These are phyloP conservation scores for Verticillium albo-atrum DNA, from an alignment of 2,329 filamentous ascomycete species.

Conservation along the genomic window DNA sequence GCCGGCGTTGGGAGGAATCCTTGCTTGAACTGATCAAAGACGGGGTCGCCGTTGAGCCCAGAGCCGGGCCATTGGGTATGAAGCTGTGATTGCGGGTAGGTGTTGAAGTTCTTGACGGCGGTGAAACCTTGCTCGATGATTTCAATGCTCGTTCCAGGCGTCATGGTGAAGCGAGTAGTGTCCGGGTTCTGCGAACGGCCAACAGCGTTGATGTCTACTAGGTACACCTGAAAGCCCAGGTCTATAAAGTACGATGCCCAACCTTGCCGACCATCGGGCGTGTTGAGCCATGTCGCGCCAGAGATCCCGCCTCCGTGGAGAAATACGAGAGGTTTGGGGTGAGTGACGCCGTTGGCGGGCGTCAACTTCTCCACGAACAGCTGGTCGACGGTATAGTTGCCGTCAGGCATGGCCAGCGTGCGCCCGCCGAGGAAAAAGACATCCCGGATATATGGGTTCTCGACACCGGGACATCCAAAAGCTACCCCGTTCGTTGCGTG, in stretches of 20 bases:
- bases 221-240: constrained; percentile 33
- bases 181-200: constrained; percentile 25
- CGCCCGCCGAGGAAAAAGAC: constrained; percentile 24
- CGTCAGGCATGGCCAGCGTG: constrained; percentile 14
- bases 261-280: constrained; percentile 33
- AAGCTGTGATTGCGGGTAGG: constrained; percentile 24
- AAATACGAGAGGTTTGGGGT: constrained; percentile 23
- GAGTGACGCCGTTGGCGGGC: constrained; percentile 11
- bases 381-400: constrained; percentile 19
- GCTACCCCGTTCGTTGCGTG: constrained; percentile 6
- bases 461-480: constrained; percentile 3
- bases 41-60: constrained; percentile 31
- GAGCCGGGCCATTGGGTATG: constrained; percentile 28
- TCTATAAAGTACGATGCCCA: constrained; percentile 35
- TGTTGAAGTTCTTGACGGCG: constrained; percentile 15
- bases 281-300: constrained; percentile 29
- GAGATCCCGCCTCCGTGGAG: constrained; percentile 24
- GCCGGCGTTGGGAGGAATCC: constrained; percentile 31
- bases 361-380: constrained; percentile 27
- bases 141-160: constrained; percentile 18
- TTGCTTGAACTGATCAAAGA: constrained; percentile 43
- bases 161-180: constrained; percentile 20
- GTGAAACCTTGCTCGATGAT: constrained; percentile 20
- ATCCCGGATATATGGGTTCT: constrained; percentile 14
- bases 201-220: constrained; percentile 30